phyloP scores from a whole-genome alignment of 208 protist genomes.

The Novymonas esmeraldas region DNA sequence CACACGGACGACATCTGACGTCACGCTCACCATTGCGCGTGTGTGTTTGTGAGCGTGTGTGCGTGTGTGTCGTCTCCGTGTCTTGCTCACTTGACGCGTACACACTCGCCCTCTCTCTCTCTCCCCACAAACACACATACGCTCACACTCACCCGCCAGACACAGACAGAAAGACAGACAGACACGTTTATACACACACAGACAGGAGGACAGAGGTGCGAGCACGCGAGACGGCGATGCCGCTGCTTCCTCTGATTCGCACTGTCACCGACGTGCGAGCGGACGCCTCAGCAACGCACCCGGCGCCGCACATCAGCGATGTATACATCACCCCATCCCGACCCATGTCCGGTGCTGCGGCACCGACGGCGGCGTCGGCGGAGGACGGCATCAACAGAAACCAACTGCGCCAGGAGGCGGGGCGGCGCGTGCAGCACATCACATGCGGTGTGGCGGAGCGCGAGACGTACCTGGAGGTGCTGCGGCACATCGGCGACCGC shows the following conservation, averaged over 20 bases:
- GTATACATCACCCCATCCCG: neutral
- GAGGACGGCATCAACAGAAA: slow-evolving; percentile 30
- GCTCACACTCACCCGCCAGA: neutral
- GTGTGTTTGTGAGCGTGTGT: neutral
- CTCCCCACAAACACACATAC: neutral
- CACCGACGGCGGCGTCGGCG: slow-evolving; percentile 1
- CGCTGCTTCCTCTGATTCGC: slow-evolving; percentile 9
- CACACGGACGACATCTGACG: no score
- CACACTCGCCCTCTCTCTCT: neutral
- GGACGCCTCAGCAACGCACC: neutral
- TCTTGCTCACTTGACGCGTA: neutral
- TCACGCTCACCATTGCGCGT: neutral
- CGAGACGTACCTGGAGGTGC: slow-evolving; percentile 48
- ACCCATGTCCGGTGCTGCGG: neutral
- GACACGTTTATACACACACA: no score
- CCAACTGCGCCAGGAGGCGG: slow-evolving; percentile 28
- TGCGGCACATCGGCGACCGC: slow-evolving; percentile 54
- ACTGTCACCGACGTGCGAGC: neutral
- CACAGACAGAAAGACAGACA: no score
- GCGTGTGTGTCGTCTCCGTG: neutral
- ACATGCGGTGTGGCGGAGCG: slow-evolving; percentile 30
- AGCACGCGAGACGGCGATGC: neutral
- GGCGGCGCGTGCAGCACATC: slow-evolving; percentile 27
- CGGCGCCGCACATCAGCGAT: neutral
- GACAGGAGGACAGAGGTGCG: no score